Base-by-base conservation (phyloP, 306 rosid species). In the Ochetophila trinervis region DNA sequence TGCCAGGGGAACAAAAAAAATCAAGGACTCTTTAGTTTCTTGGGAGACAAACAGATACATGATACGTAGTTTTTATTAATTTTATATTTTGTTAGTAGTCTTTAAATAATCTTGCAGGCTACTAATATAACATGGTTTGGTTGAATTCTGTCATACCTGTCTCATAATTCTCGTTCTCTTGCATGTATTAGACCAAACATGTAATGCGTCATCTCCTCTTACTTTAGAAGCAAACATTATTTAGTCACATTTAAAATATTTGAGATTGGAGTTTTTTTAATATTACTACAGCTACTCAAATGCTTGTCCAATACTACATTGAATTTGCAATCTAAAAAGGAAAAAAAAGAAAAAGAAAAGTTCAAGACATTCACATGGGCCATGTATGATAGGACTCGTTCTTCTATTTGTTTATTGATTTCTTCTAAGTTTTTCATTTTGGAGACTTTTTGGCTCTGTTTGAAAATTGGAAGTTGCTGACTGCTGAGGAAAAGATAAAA, bases 281-380 rank as follows among this genome's bases (percentile, higher is more conserved):
- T 16, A n/a, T 60, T 57, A 34, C 27, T 57, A 59, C 53, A 68
- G 42, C 35, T 42, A 53, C 21, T 7, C 35, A 57, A n/a, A n/a
- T 48, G 44, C 64, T 72, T 71, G 81, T 63, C 76, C 49, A 36
- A 4, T 23, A 62, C 73, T 71, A 20, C 52, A 70, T 57, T 70
- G 77, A 75, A 68, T 57, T 71, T 71, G 53, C 47, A 7, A 13
- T 53, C 57, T 17, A 8, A 16, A 3, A 44, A 17, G 20, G 60
- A 24, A 22, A 10, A 35, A 37, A 52, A 22, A 58, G 65, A 48
- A 44, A 44, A 57, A 42, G 63, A 57, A n/a, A n/a, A n/a, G 40
- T 56, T 64, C 48, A 53, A 77, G 66, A 76, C 79, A 76, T 69
- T 67, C 85, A 80, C 82, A 76, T 80, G 85, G 82, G 66, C 58